Percentiles rank a stretch among this genome's conserved stretches.
Evolutionary conservation across 139 green algal genomes (phyloP).

Genomic region (Ettlia oleoabundans): DNA sequence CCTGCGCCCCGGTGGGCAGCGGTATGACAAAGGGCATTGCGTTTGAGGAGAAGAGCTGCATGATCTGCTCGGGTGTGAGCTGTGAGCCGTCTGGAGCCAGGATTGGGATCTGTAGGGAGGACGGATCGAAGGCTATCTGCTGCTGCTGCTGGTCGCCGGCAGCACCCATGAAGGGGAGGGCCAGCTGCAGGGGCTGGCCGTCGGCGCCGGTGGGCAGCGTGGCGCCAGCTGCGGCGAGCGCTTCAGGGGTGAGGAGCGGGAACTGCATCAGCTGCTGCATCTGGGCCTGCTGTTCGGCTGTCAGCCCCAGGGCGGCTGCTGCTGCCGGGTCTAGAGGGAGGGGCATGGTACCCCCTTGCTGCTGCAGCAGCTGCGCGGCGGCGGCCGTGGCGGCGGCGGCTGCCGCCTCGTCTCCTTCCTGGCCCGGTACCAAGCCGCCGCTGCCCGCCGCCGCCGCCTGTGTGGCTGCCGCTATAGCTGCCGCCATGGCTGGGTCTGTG

Average conservation of each 20-base stretch:
- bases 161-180: background rate
- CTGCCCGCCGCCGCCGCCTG: background rate
- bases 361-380: background rate
- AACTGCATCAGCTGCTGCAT: slow-evolving; percentile 13
- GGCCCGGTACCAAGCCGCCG: background rate
- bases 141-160: background rate
- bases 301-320: background rate
- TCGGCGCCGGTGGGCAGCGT: background rate
- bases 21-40: slow-evolving; percentile 1
- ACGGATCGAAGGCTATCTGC: background rate
- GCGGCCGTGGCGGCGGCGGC: background rate
- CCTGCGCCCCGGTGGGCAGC: background rate
- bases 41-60: background rate
- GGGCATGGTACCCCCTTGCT: background rate
- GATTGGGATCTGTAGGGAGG: background rate
- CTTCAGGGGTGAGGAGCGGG: background rate
- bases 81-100: background rate
- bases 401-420: background rate
- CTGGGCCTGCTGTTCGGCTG: slow-evolving; percentile 18
- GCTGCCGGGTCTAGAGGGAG: slow-evolving; percentile 3
- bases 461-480: background rate
- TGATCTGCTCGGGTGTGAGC: slow-evolving; percentile 14
- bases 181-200: slow-evolving; percentile 17
- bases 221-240: background rate
- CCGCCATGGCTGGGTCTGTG: background rate